Conservation (phyloP, 495 filamentous ascomycete genomes). For the Lasiosphaeria hispida region DNA sequence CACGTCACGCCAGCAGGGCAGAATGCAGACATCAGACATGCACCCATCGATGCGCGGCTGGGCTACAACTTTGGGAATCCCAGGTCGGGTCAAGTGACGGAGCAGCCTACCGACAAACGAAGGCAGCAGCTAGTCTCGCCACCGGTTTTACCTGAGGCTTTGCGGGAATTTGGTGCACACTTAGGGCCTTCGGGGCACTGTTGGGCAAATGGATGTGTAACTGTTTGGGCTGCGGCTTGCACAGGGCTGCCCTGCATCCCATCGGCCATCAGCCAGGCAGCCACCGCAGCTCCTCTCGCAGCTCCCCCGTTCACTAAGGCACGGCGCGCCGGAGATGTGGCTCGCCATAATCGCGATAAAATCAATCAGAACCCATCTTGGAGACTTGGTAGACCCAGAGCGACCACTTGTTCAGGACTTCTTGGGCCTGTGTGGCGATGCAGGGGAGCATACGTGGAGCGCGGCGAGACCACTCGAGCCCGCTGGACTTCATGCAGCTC, state of each 20-base stretch:
- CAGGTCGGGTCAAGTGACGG: too few species aligned
- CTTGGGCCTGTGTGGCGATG: background rate
- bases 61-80: too few species aligned
- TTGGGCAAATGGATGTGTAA: background rate
- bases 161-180: background rate
- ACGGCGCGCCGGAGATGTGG: background rate
- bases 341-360: background rate
- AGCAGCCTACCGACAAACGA: too few species aligned
- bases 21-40: too few species aligned
- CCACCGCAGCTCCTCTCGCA: background rate
- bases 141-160: background rate
- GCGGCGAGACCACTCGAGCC: slow-evolving; percentile 1
- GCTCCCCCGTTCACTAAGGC: background rate
- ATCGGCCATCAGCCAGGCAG: background rate
- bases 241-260: background rate
- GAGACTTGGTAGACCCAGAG: background rate
- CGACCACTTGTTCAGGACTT: slow-evolving; percentile 1
- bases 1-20: too few species aligned
- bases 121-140: too few species aligned
- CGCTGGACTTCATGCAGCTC: too few species aligned
- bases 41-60: too few species aligned
- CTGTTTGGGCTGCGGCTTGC: background rate
- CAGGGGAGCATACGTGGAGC: background rate
- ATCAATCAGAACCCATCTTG: background rate
- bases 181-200: background rate